Evolutionary conservation across 768 basidiomycete species (phyloP).

Genomic region (Boletellus ananiceps): DNA sequence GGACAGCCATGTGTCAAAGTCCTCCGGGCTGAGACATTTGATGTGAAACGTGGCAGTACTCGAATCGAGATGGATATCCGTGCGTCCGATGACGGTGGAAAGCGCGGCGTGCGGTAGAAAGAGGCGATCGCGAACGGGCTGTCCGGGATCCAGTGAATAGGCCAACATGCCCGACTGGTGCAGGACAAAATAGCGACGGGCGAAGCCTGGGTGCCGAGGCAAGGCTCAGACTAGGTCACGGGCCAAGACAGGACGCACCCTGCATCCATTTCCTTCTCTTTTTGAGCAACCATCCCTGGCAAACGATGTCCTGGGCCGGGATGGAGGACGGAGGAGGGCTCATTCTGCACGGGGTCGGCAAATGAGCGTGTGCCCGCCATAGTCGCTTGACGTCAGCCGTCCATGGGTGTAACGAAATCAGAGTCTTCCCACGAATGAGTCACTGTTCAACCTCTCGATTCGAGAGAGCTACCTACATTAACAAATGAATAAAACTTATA

Average conservation of each 20-base stretch:
- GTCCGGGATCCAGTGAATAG: constrained; percentile 71
- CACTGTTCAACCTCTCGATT: too few species aligned
- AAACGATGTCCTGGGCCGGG: constrained; percentile 34
- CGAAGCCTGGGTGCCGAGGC: constrained; percentile 54
- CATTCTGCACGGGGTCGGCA: constrained; percentile 1
- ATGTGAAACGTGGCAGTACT: constrained; percentile 76
- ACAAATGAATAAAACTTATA: too few species aligned
- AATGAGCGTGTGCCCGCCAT: constrained; percentile 2
- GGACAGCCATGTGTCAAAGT: constrained; percentile 71
- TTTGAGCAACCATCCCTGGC: constrained; percentile 80
- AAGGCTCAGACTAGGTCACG: neutral
- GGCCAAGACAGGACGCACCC: constrained; percentile 39
- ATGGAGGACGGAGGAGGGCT: constrained; percentile 3
- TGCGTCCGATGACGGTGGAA: constrained; percentile 65
- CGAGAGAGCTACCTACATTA: too few species aligned
- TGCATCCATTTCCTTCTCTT: constrained; percentile 88
- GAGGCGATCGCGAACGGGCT: constrained; percentile 67
- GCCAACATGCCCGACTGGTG: constrained; percentile 63
- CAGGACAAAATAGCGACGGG: constrained; percentile 76
- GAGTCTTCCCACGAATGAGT: too few species aligned
- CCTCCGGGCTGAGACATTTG: constrained; percentile 65
- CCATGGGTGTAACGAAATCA: too few species aligned
- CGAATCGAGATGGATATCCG: constrained; percentile 79
- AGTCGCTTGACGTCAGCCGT: neutral
- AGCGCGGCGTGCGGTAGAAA: constrained; percentile 68